These are phyloP conservation scores for Aspergillus flavus DNA, from an alignment of 2,329 filamentous ascomycete species.

Conservation along the genomic window DNA sequence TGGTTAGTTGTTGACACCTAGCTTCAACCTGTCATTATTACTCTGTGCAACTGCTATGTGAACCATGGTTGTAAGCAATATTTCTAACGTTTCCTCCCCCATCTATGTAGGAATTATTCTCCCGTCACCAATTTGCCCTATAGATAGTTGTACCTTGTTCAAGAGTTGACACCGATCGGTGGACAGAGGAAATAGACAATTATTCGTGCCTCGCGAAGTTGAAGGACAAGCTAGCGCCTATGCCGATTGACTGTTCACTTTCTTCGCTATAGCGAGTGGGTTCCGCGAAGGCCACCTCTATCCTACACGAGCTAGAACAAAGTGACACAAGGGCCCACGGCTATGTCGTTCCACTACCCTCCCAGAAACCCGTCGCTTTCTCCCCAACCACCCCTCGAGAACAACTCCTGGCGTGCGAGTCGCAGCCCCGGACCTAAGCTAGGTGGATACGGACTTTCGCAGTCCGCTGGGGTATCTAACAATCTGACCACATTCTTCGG, in stretches of 20 bases:
- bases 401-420: constrained; percentile 65
- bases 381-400: constrained; percentile 64
- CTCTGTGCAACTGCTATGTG: too few species aligned
- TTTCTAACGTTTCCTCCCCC: background rate
- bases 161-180: background rate
- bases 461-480: constrained; percentile 57
- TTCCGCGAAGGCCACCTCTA: background rate
- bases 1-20: constrained; percentile 4
- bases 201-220: background rate
- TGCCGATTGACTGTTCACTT: constrained; percentile 2
- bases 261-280: background rate
- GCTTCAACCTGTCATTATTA: background rate
- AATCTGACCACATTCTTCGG: constrained; percentile 68
- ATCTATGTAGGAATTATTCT: background rate
- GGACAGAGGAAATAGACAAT: background rate
- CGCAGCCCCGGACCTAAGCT: constrained; percentile 47
- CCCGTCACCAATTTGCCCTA: background rate
- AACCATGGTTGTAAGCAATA: background rate
- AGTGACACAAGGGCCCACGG: constrained; percentile 11
- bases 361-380: constrained; percentile 71
- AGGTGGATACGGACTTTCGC: constrained; percentile 41
- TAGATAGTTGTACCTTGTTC: background rate
- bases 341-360: constrained; percentile 63
- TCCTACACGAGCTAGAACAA: background rate
- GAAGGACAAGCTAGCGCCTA: constrained; percentile 4